Base-by-base conservation (phyloP, 371 early-diverging fungal genomes). In the Actinomortierella wolfii region DNA sequence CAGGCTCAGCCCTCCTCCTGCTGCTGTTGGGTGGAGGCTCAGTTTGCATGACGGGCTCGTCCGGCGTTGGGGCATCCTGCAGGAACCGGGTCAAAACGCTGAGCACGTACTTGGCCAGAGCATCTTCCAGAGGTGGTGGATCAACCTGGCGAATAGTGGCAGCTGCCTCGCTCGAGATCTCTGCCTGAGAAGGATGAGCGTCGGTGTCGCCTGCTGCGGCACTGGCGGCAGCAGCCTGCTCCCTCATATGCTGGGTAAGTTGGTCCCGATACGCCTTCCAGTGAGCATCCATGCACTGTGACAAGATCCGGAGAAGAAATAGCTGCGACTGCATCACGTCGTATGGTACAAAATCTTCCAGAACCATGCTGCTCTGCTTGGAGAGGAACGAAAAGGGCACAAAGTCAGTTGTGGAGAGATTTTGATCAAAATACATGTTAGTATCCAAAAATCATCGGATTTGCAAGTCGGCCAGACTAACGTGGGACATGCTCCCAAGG, bases 121-220 rank as follows among this genome's bases (percentile, higher is more conserved):
- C 50, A 41, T 93, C 94, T 7, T 91, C 92, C 34, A 92, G 75
- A 44, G 92, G 86, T 28, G 91, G 92, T 34, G 93, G 93, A 63
- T 91, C 93, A 18, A 83, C 82, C 59, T 64, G 68, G 11, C 76
- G 67, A 34, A 65, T 70, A 7, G 64, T 60, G 11, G 66, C 66
- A 13, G 52, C 50, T 13, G 64, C 67, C 4, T 51, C 44, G 46
- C 59, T 55, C 14, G 63, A 54, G 55, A 61, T 43, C 23, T 59
- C 69, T 18, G 56, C 24, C 34, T 44, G 59, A 45, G 14, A 43
- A 29, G 17, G 20, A 23, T 4, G 45, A 23, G 8, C 25, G 21
- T 26, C 46, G 3, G 53, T 48, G 39, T 67, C 66, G 15, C 59
- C 59, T 26, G 61, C 65, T 28, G 61, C 68, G 7, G 60, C 47